Evolutionary conservation across 257 asterid species (phyloP).

Genomic region (Fraxinus pennsylvanica): DNA sequence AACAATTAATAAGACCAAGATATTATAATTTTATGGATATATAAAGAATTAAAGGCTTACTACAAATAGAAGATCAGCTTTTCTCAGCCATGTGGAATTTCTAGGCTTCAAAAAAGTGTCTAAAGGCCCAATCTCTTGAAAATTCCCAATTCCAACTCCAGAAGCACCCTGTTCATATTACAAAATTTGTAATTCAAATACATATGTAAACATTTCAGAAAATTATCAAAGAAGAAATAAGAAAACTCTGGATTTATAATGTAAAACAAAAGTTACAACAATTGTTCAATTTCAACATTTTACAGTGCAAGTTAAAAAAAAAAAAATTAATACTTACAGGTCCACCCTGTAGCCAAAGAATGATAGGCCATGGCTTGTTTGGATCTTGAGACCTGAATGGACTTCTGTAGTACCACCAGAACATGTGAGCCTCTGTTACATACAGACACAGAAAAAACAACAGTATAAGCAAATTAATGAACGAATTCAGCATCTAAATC

Average conservation of each 20-base stretch:
- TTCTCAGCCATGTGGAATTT: slow-evolving; percentile 81
- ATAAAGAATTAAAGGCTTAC: slow-evolving; percentile 37
- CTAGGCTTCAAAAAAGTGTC: slow-evolving; percentile 74
- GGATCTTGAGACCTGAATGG: slow-evolving; percentile 77
- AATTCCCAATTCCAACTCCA: slow-evolving; percentile 91
- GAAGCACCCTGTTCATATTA: slow-evolving; percentile 68
- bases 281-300: no score
- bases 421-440: slow-evolving; percentile 87
- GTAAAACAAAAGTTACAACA: no score
- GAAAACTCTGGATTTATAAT: no score
- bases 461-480: neutral
- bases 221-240: neutral
- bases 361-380: slow-evolving; percentile 84
- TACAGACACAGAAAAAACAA: neutral
- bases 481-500: neutral
- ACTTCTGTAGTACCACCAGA: slow-evolving; percentile 93
- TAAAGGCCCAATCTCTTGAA: slow-evolving; percentile 87
- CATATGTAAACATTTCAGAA: neutral
- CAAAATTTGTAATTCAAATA: neutral
- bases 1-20: neutral
- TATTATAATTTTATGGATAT: neutral
- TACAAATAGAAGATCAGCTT: slow-evolving; percentile 93
- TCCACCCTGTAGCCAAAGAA: slow-evolving; percentile 99
- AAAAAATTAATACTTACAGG: slow-evolving; percentile 54
- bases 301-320: no score